Conservation (phyloP, 129 eudicot species). For the Lonicera japonica region DNA sequence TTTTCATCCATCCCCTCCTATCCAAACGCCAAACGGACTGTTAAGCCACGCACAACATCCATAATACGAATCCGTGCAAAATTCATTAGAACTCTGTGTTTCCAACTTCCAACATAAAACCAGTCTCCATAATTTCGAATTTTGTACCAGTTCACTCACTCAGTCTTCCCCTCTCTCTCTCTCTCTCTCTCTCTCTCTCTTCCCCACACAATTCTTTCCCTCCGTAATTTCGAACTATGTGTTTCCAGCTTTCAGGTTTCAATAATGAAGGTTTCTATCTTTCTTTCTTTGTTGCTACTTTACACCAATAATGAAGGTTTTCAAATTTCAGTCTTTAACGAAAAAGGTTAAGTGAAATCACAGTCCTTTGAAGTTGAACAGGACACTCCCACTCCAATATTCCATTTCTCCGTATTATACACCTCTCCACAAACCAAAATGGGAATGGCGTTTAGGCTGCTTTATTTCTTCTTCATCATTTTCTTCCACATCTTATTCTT, state of each 20-base stretch:
- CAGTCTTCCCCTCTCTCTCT: background rate
- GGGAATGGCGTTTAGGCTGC: slow-evolving; percentile 25
- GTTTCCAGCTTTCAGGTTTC: no score
- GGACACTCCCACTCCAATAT: slow-evolving; percentile 13
- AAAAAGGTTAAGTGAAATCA: background rate
- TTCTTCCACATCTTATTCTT: slow-evolving; percentile 11
- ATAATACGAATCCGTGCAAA: no score
- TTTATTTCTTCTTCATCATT: slow-evolving; percentile 11
- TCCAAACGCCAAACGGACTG: no score
- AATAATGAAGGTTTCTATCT: no score
- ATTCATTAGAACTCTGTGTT: no score
- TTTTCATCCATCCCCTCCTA: no score
- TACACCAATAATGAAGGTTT: no score
- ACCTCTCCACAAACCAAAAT: slow-evolving; percentile 9
- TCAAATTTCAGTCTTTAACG: slow-evolving; percentile 1
- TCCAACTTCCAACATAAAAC: no score
- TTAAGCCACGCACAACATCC: no score
- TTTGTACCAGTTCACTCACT: background rate
- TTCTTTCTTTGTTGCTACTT: no score
- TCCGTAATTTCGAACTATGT: no score
- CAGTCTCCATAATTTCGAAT: background rate
- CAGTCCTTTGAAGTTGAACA: slow-evolving; percentile 1
- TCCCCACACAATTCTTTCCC: background rate
- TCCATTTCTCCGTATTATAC: background rate
- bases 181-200: slow-evolving; percentile 7